Evolutionary conservation across 2,329 filamentous ascomycete species (phyloP).

Genomic region (Diplodia scrobiculata): DNA sequence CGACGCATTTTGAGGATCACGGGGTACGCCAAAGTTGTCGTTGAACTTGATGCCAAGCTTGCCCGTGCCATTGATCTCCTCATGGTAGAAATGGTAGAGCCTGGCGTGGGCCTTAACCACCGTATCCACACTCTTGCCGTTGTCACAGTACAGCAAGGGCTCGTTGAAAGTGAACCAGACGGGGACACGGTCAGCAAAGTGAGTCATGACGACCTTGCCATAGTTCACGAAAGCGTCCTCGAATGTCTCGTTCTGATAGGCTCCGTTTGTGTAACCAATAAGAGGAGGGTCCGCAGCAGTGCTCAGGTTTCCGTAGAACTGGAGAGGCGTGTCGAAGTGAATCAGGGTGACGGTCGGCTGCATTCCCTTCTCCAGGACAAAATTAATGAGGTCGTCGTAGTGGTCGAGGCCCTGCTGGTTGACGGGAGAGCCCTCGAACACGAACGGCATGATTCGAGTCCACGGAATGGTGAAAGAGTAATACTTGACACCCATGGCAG

Average conservation of each 20-base stretch:
- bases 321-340: constrained; percentile 49
- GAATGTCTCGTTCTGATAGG: constrained; percentile 49
- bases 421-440: constrained; percentile 49
- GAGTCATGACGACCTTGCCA: constrained; percentile 45
- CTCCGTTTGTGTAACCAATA: constrained; percentile 5
- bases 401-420: constrained; percentile 53
- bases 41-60: constrained; percentile 29
- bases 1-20: constrained; percentile 9
- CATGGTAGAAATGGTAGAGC: constrained; percentile 21
- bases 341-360: constrained; percentile 50
- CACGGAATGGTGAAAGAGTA: constrained; percentile 53
- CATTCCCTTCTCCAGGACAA: constrained; percentile 48
- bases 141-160: constrained; percentile 9
- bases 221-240: constrained; percentile 45
- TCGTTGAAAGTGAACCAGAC: constrained; percentile 45
- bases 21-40: constrained; percentile 20
- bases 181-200: constrained; percentile 50
- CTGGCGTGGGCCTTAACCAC: constrained; percentile 12
- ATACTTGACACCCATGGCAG: constrained; percentile 42
- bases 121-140: constrained; percentile 17
- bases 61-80: constrained; percentile 16
- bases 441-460: constrained; percentile 56
- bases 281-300: constrained; percentile 46
- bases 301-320: constrained; percentile 48
- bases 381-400: constrained; percentile 54